phyloP scores from a whole-genome alignment of 164 flowering plant species.

The Vitis cinerea region DNA sequence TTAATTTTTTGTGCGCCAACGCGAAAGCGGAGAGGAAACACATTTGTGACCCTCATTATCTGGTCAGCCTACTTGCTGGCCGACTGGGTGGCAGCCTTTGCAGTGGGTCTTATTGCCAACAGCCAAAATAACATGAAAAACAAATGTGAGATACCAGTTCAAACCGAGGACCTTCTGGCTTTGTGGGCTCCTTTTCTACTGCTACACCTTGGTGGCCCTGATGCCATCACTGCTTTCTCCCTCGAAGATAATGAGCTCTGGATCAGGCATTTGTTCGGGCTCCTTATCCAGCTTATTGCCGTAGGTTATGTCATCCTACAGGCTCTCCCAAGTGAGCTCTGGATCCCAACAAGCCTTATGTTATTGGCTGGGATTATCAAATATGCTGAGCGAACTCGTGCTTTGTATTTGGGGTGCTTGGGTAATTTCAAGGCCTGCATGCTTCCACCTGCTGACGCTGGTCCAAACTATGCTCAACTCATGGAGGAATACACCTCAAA shows the following conservation, averaged over 20 bases:
- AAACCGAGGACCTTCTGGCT: constrained; percentile 17
- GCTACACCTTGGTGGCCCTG: constrained; percentile 48
- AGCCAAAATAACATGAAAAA: constrained; percentile 1
- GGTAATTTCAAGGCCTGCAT: constrained; percentile 18
- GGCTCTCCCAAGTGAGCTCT: constrained; percentile 20
- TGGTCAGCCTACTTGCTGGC: constrained; percentile 43
- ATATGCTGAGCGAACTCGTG: constrained; percentile 27
- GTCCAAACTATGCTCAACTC: constrained; percentile 33
- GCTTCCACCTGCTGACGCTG: constrained; percentile 26
- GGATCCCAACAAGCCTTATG: constrained; percentile 28
- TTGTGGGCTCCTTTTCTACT: constrained; percentile 50
- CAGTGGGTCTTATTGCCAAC: constrained; percentile 35
- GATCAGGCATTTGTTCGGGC: constrained; percentile 33
- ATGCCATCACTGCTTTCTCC: constrained; percentile 40
- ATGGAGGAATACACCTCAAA: constrained; percentile 29
- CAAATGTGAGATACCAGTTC: background rate
- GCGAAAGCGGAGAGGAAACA: constrained; percentile 19
- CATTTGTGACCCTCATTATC: constrained; percentile 4
- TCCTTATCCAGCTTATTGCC: constrained; percentile 19
- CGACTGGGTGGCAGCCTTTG: constrained; percentile 31
- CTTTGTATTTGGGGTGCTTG: constrained; percentile 26
- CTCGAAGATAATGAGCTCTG: constrained; percentile 48
- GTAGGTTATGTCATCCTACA: constrained; percentile 24
- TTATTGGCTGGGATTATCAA: constrained; percentile 30
- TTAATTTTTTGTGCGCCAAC: constrained; percentile 25